Conservation (phyloP, 2,329 filamentous ascomycete species). For the Scedosporium dehoogii region DNA sequence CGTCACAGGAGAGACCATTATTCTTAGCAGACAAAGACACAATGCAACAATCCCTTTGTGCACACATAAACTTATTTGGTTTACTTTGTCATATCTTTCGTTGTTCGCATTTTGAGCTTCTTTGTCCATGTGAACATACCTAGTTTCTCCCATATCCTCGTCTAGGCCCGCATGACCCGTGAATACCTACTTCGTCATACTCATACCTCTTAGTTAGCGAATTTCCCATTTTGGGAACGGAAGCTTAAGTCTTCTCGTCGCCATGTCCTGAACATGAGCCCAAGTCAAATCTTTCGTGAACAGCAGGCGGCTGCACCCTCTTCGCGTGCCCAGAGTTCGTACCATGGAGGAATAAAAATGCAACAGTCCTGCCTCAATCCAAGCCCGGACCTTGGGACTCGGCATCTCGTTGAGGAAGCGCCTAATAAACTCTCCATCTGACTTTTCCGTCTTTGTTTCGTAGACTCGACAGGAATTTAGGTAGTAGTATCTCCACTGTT, state of each 20-base stretch:
- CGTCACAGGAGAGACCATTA: too few species aligned
- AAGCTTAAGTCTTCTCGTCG: neutral
- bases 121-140: too few species aligned
- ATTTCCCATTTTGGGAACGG: constrained; percentile 6
- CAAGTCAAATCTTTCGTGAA: constrained; percentile 4
- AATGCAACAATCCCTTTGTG: too few species aligned
- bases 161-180: too few species aligned
- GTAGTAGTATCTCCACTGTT: constrained; percentile 5
- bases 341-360: constrained; percentile 2
- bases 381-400: neutral
- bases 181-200: neutral
- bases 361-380: constrained; percentile 2
- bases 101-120: too few species aligned
- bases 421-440: constrained; percentile 4
- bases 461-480: neutral
- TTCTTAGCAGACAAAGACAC: too few species aligned
- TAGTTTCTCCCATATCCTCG: too few species aligned
- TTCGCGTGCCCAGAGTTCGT: neutral
- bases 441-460: constrained; percentile 2
- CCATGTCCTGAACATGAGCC: neutral
- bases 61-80: too few species aligned
- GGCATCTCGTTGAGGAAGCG: constrained; percentile 3
- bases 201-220: neutral
- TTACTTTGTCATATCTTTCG: too few species aligned
- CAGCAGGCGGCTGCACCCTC: neutral